Base-by-base conservation (phyloP, 176 grass and related monocot species). In the Neostapfia colusana region DNA sequence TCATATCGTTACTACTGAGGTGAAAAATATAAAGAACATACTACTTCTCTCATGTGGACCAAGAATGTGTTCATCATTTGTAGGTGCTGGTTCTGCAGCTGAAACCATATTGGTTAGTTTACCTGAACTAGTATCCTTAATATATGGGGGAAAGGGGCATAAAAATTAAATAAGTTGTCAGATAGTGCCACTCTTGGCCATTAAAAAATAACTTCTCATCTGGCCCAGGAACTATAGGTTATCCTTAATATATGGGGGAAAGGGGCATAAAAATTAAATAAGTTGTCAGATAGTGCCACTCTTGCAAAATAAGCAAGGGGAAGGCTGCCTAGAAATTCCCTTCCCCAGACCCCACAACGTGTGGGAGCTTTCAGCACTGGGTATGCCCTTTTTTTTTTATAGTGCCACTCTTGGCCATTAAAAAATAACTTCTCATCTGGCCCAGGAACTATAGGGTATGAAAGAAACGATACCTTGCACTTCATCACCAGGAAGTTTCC, bases 391-490 rank as follows among this genome's bases (percentile, higher is more conserved):
- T n/a, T n/a, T n/a, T n/a, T n/a, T n/a, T n/a, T n/a, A n/a, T n/a
- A n/a, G n/a, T 54, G 51, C 8, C 51, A 54, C 18, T 40, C 12
- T 10, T 56, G 35, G 31, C 12, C 62, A 54, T 4, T 64, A 35
- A 45, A 71, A 62, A 45, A 39, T 58, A 66, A 57, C 58, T 81
- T 72, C 43, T 20, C 56, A 63, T 63, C n/a, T 63, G 56, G n/a
- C 25, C 34, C 41, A 50, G 28, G 31, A 78, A 79, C 27, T 5
- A 8, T 6, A 7, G 5, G 11, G 35, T 12, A 45, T 43, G 67
- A 24, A n/a, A 79, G 16, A 46, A 51, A 60, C 14, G 42, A 21
- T 82, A 87, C 79, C 73, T 60, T 78, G 80, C 37, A 35, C 13
- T 73, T 79, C 74, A 67, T 25, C 80, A 58, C n/a, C 69, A 51